A percentile compares a stretch with the other conserved stretches of the same genome.
phyloP scores from a whole-genome alignment of 768 basidiomycete genomes.

The Mycena vitilis region DNA sequence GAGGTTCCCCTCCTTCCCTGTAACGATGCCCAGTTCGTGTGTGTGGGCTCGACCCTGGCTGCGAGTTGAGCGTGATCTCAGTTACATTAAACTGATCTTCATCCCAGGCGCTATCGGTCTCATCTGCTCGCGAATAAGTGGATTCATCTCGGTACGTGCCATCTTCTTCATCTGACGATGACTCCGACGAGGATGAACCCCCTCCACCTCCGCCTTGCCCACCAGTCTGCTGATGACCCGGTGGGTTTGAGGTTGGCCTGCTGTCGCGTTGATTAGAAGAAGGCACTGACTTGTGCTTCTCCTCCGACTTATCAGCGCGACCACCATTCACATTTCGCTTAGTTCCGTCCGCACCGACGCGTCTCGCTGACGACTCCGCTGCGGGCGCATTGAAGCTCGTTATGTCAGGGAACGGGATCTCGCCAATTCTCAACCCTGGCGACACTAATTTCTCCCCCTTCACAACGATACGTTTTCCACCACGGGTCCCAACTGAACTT shows the following conservation, averaged over 20 bases:
- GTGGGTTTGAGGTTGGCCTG: too few species aligned
- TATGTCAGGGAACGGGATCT: too few species aligned
- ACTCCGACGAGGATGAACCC: background rate
- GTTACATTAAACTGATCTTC: background rate
- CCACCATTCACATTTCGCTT: background rate
- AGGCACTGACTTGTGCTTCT: too few species aligned
- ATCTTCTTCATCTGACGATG: background rate
- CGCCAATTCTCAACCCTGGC: background rate
- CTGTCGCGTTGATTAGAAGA: too few species aligned
- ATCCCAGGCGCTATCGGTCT: constrained; percentile 1
- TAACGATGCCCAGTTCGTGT: background rate
- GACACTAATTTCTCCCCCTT: background rate
- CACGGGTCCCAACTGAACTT: background rate
- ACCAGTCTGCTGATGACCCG: too few species aligned
- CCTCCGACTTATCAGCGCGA: background rate
- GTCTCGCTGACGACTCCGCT: background rate
- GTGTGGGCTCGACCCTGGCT: background rate
- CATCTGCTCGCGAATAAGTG: background rate
- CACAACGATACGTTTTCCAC: background rate
- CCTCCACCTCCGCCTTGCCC: background rate
- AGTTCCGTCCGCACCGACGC: background rate
- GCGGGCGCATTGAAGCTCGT: background rate
- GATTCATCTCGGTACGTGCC: background rate
- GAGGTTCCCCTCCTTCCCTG: background rate
- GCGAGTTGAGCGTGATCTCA: background rate